A percentile compares a stretch with the other conserved stretches of the same genome.
phyloP scores from a whole-genome alignment of 352 stramenopile genomes.

The Phytophthora boehmeriae region DNA sequence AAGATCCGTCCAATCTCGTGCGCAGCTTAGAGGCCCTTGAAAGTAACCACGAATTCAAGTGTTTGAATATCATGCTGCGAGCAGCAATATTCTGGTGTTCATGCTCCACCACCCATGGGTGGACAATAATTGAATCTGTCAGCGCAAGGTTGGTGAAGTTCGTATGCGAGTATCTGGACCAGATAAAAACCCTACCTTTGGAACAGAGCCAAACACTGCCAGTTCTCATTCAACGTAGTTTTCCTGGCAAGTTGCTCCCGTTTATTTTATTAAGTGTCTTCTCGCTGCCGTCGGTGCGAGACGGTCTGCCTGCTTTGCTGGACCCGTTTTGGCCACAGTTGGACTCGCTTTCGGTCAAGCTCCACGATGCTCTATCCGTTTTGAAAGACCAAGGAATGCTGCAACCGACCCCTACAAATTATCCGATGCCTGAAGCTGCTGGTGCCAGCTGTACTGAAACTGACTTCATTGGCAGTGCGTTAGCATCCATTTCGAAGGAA shows the following conservation, averaged over 20 bases:
- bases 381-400: constrained; percentile 17
- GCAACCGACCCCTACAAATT: not conserved
- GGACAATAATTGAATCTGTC: constrained; percentile 61
- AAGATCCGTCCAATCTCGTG: constrained; percentile 16
- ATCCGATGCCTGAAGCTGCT: not conserved
- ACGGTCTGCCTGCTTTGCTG: constrained; percentile 43
- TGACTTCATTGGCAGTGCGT: constrained; percentile 26
- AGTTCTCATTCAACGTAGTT: constrained; percentile 57
- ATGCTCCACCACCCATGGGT: constrained; percentile 46
- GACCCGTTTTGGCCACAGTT: constrained; percentile 54
- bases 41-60: constrained; percentile 72
- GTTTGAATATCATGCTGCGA: constrained; percentile 77
- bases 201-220: constrained; percentile 29
- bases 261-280: constrained; percentile 74
- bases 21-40: constrained; percentile 53
- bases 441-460: not conserved
- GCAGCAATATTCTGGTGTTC: constrained; percentile 81
- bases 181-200: constrained; percentile 16
- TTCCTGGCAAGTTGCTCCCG: constrained; percentile 74
- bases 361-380: constrained; percentile 17
- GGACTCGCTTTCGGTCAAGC: constrained; percentile 39
- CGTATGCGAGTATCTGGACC: constrained; percentile 43
- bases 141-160: constrained; percentile 63
- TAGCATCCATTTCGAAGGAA: constrained; percentile 41
- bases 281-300: constrained; percentile 67